A percentile compares a stretch with the other conserved stretches of the same genome.
phyloP scores from a whole-genome alignment of 805 yeast species.

The Tetrapisispora phaffii region DNA sequence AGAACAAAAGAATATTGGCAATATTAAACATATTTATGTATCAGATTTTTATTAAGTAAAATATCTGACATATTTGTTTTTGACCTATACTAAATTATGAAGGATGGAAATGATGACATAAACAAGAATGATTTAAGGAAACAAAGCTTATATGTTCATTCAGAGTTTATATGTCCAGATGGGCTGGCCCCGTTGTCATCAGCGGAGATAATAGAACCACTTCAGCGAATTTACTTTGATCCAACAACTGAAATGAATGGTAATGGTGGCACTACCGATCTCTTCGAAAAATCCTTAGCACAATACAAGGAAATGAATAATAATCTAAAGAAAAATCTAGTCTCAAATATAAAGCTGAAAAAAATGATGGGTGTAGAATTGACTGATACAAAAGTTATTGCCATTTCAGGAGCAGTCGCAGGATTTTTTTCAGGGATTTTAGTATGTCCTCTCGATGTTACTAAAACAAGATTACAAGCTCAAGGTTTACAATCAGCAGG shows the following conservation, averaged over 20 bases:
- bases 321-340: neutral
- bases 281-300: neutral
- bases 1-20: too few species aligned
- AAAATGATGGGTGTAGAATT: neutral
- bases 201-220: constrained; percentile 17
- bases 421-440: constrained; percentile 82
- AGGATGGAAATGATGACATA: neutral
- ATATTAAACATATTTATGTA: too few species aligned
- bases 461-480: constrained; percentile 89
- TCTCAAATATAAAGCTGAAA: neutral
- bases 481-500: constrained; percentile 47
- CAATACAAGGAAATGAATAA: neutral
- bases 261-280: neutral
- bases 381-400: constrained; percentile 47
- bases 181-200: constrained; percentile 15
- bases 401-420: constrained; percentile 86
- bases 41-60: too few species aligned
- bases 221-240: neutral
- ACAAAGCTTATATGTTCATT: neutral
- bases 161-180: constrained; percentile 16
- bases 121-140: neutral
- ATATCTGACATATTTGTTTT: too few species aligned
- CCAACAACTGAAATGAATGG: neutral
- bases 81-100: neutral
- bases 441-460: constrained; percentile 94